Evolutionary conservation across 1,284 basidiomycete species (phyloP), one percentile per base, ranked within the genome.

Genomic region (Hypsizygus ulmarius): DNA sequence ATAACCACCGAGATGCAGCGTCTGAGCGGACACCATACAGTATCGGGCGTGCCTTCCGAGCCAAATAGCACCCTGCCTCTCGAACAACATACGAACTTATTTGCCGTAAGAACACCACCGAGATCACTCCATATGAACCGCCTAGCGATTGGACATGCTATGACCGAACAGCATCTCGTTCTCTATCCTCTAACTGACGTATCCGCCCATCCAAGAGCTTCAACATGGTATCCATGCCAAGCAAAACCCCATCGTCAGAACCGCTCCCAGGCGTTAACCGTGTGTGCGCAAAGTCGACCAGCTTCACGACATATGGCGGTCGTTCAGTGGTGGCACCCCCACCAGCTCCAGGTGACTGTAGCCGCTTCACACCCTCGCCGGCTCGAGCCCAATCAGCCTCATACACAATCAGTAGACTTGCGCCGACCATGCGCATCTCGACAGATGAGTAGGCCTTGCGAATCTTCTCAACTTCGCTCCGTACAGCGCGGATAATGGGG

Each of bases 231-330:
- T 79, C 71, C 43, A 96, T 45, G 0, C 93, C 93, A n/a, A 74
- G 65, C 48, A 95, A 63, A 2, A 93, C 82, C 0, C 92, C 87
- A 40, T 77, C 64, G 65, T 97, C 95, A 0, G 84, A 82, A 0
- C 94, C 95, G 56, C 84, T 64, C 0, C 88, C 91, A 0, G 81
- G 77, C 1, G 70, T 75, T 5, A 90, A 57, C 25, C 77, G 73
- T 1, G 93, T 88, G 66, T 98, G 96, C 1, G 93, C 95, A 66
- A 98, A 97, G 70, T 98, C 95, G 50, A 97, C 97, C 53, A 97
- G 67, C 50, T 84, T 86, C 44, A 96, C 74, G 5, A 74, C 70
- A 54, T 80, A 84, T 9, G 87, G 79, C 12, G 78, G 75, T 6
- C 76, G 39, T 39, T 41, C n/a, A n/a, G n/a, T n/a, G n/a, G n/a